Percentiles rank a stretch among this genome's conserved stretches.
phyloP scores from a whole-genome alignment of 768 basidiomycete species.

The Xerocomellus amylosporus region DNA sequence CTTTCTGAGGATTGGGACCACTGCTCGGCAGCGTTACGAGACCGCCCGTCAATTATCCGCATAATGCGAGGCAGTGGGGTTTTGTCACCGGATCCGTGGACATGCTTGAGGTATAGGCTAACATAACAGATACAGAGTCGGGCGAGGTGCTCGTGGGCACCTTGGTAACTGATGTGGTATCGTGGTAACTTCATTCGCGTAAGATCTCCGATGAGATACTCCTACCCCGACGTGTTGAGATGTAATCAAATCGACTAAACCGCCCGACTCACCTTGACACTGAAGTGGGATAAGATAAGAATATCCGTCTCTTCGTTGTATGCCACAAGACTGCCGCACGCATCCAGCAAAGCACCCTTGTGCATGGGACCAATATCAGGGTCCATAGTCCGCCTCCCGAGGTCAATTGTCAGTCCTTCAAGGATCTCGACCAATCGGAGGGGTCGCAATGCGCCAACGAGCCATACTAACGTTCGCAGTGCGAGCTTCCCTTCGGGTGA shows the following conservation, averaged over 20 bases:
- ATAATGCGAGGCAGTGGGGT: neutral
- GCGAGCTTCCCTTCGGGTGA: constrained; percentile 2
- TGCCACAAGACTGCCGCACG: constrained; percentile 16
- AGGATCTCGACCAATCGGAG: constrained; percentile 9
- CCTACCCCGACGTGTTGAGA: neutral
- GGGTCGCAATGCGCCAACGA: constrained; percentile 15
- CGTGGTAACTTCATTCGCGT: neutral
- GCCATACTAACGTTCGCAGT: constrained; percentile 15
- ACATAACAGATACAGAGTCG: constrained; percentile 4
- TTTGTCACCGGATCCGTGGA: neutral
- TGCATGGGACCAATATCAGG: constrained; percentile 6
- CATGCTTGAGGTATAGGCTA: neutral
- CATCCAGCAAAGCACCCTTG: constrained; percentile 6
- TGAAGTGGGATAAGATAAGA: constrained; percentile 21
- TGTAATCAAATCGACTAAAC: neutral
- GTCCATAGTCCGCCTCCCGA: neutral
- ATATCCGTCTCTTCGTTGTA: constrained; percentile 9
- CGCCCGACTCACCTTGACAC: constrained; percentile 18
- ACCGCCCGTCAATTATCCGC: neutral
- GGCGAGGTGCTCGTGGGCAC: constrained; percentile 7
- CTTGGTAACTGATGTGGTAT: constrained; percentile 5
- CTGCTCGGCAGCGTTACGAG: neutral
- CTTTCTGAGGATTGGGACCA: neutral
- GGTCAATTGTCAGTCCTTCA: constrained; percentile 15
- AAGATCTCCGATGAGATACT: constrained; percentile 11